phyloP scores from a whole-genome alignment of 495 filamentous ascomycete genomes.

The Aspergillus incahuasiensis region DNA sequence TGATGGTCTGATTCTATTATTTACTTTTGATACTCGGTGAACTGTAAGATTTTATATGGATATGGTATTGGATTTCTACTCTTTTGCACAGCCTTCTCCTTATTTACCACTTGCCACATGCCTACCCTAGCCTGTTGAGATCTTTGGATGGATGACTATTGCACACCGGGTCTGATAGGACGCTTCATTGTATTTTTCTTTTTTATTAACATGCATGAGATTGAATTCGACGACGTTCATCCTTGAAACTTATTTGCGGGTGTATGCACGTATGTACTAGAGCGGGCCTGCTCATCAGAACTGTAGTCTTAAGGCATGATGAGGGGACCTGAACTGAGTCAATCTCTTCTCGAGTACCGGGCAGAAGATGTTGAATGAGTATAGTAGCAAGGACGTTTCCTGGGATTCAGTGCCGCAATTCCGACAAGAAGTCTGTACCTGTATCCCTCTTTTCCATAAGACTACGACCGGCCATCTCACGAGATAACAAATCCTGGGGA shows the following conservation, averaged over 20 bases:
- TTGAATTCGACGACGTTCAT: slow-evolving; percentile 1
- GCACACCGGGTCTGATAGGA: slow-evolving; percentile 3
- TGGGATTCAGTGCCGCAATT: background rate
- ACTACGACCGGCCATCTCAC: background rate
- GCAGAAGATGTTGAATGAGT: too few relatives aligned
- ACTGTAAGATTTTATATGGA: slow-evolving; percentile 14
- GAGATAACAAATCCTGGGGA: background rate
- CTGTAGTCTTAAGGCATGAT: background rate
- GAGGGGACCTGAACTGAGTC: too few relatives aligned
- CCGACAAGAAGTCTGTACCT: background rate
- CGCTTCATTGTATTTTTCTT: slow-evolving; percentile 5
- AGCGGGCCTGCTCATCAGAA: background rate
- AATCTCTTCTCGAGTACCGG: too few relatives aligned
- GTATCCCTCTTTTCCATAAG: too few relatives aligned
- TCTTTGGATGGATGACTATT: slow-evolving; percentile 1
- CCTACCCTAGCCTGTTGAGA: background rate
- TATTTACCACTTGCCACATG: background rate
- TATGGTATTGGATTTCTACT: slow-evolving; percentile 16
- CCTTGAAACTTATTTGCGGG: background rate
- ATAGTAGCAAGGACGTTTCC: background rate
- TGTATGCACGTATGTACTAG: background rate
- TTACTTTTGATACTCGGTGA: background rate
- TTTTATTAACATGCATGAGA: background rate
- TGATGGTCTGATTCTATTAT: slow-evolving; percentile 29
- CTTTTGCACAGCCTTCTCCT: too few relatives aligned